Base-by-base conservation (phyloP, 176 grass and related monocot genomes). In the Cenchrus purpureus region DNA sequence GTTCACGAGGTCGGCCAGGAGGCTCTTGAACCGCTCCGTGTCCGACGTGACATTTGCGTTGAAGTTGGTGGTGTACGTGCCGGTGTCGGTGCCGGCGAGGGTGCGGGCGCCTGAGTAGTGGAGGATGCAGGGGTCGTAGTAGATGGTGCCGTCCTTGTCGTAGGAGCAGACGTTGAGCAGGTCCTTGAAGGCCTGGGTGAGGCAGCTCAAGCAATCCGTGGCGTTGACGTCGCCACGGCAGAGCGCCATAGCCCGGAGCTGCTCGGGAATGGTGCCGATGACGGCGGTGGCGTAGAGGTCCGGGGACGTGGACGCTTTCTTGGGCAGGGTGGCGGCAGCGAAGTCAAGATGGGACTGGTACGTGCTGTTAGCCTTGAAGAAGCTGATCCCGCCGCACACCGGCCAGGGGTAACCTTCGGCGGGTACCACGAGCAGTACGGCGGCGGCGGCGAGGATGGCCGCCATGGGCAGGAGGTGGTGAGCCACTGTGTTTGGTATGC, bases 281-380 rank as follows among this genome's bases (percentile, higher is more conserved):
- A 14, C 7, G 40, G 60, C 19, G 51, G 68, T 68, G 51, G 68
- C 82, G 76, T 43, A 89, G 4, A 89, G 76, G 20, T 83, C 8
- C 17, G 12, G 76, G 0, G 76, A 84, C 9, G 14, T 0, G 13
- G 87, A 84, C 13, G 82, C 69, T 25, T 67, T 74, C 9, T 52
- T 66, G 37, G 87, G 86, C 11, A 91, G 65, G 8, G 61, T 43
- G n/a, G 80, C 55, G 28, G 56, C 60, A 32, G 85, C 55, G 22
- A 20, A n/a, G 60, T 86, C 15, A 63, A 91, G 73, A 49, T 93
- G 87, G 5, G 50, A 7, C n/a, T 51, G 34, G 74, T 87, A 93
- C 1, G 74, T 77, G 78, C 84, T 83, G 48, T 89, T 87, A 2
- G 80, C 20, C 2, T 64, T 15, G 73, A 75, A 96, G 57, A 1